Conservation (phyloP, 2,329 filamentous ascomycete species). For the Malbranchea zuffiana region DNA sequence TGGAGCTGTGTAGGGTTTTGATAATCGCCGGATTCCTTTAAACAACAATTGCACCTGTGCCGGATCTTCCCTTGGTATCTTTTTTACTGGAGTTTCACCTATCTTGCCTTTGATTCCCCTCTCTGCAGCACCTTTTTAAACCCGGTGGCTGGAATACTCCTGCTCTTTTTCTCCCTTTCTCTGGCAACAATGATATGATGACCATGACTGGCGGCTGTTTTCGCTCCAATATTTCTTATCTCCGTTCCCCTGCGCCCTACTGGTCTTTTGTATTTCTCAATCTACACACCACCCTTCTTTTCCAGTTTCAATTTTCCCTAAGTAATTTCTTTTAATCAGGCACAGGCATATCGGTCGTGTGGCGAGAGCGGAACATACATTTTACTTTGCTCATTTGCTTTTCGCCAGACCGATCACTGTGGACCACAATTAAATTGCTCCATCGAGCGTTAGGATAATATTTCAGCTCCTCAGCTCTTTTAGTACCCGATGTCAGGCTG, state of each 20-base stretch:
- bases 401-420: no score
- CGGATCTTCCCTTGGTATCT: no score
- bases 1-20: slow-evolving; percentile 4
- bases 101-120: no score
- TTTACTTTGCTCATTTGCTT: no score
- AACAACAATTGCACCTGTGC: background rate
- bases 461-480: background rate
- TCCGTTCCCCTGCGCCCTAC: slow-evolving; percentile 7
- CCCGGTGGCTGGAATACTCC: no score
- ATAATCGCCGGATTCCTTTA: background rate
- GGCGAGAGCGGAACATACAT: no score
- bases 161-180: slow-evolving; percentile 1
- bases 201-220: slow-evolving; percentile 3
- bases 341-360: no score
- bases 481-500: background rate
- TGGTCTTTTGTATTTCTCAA: slow-evolving; percentile 6
- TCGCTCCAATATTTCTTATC: background rate
- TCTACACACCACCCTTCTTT: slow-evolving; percentile 1
- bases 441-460: no score
- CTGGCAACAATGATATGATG: slow-evolving; percentile 6
- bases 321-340: no score
- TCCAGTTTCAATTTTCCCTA: slow-evolving; percentile 4
- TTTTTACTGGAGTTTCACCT: no score
- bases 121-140: no score
- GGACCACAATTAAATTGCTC: no score